phyloP scores from a whole-genome alignment of 1,284 basidiomycete genomes.

The Mixia osmundae region DNA sequence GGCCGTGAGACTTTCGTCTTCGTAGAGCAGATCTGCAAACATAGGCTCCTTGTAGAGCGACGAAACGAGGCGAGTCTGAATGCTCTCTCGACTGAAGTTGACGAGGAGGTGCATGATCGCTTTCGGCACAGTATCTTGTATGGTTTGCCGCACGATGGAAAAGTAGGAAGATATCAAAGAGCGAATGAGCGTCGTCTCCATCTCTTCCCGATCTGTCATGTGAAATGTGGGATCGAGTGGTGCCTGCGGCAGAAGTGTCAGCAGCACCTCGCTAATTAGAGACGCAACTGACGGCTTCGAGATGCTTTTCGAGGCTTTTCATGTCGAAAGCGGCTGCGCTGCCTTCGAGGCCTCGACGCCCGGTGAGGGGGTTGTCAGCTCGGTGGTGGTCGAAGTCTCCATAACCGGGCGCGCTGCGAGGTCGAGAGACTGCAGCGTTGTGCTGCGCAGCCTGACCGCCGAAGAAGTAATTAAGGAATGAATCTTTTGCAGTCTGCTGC shows the following conservation, averaged over 20 bases:
- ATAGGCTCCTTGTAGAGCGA: constrained; percentile 64
- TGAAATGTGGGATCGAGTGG: constrained; percentile 33
- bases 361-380: constrained; percentile 20
- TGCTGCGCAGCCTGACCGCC: constrained; percentile 27
- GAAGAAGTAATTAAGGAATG: constrained; percentile 88
- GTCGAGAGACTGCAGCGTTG: constrained; percentile 7
- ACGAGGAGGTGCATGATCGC: constrained; percentile 27
- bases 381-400: constrained; percentile 3
- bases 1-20: constrained; percentile 82
- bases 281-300: constrained; percentile 48
- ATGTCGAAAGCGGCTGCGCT: constrained; percentile 82
- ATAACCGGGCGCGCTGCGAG: no score
- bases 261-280: not conserved
- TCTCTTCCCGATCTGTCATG: constrained; percentile 62
- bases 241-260: constrained; percentile 23
- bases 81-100: constrained; percentile 83
- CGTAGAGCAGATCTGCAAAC: constrained; percentile 73
- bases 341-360: constrained; percentile 43
- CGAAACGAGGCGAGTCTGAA: constrained; percentile 85
- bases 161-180: constrained; percentile 91
- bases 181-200: constrained; percentile 87
- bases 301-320: constrained; percentile 92
- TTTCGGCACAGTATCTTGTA: constrained; percentile 92
- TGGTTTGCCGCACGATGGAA: constrained; percentile 79
- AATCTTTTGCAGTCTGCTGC: constrained; percentile 31